Conservation (phyloP, 208 protist species). For the Tritrichomonas foetus region DNA sequence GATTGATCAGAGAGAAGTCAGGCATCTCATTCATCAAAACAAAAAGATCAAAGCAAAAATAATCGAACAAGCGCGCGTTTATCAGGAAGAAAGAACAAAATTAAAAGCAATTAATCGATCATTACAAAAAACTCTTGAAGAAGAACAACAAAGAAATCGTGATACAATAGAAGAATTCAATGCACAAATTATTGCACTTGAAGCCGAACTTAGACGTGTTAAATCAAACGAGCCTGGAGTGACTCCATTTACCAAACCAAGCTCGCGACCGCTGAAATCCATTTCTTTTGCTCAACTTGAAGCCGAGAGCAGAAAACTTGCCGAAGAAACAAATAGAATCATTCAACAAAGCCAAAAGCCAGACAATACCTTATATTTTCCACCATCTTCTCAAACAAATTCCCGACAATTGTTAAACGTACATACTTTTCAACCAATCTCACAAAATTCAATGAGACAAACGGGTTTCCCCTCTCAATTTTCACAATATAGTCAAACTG, state of each 20-base stretch:
- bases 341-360: not conserved
- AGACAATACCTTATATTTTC: not conserved
- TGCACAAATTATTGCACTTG: not conserved
- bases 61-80: not conserved
- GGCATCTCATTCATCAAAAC: not conserved
- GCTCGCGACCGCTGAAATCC: not conserved
- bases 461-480: too few relatives aligned
- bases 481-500: too few relatives aligned
- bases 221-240: not conserved
- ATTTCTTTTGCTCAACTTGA: not conserved
- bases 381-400: too few relatives aligned
- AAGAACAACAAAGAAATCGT: not conserved
- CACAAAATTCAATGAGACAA: too few relatives aligned
- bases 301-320: not conserved
- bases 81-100: not conserved
- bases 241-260: not conserved
- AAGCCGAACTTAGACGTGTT: not conserved
- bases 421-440: too few relatives aligned
- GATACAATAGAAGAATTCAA: not conserved
- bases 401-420: too few relatives aligned
- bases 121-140: not conserved
- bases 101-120: not conserved
- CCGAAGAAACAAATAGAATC: constrained; percentile 3
- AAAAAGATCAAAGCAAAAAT: not conserved
- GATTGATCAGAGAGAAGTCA: not conserved